phyloP scores from a whole-genome alignment of 495 filamentous ascomycete genomes.

The Zalerion maritima region DNA sequence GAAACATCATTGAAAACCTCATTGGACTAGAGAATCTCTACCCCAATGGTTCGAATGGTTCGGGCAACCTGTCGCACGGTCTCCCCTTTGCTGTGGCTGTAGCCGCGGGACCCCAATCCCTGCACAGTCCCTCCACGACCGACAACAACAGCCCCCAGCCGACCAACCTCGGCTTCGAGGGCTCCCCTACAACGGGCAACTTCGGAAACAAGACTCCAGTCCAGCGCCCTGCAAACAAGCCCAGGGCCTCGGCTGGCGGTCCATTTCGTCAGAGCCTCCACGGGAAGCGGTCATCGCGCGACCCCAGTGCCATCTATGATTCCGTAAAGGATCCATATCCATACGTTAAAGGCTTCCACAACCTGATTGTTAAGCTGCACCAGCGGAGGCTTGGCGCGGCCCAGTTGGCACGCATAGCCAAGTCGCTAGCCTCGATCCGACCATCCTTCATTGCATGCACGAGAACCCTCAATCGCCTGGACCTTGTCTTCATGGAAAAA shows the following conservation, averaged over 20 bases:
- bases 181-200: constrained; percentile 27
- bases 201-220: constrained; percentile 19
- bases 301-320: constrained; percentile 76
- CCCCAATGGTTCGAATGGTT: constrained; percentile 18
- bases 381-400: constrained; percentile 57
- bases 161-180: constrained; percentile 28
- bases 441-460: constrained; percentile 86
- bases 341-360: constrained; percentile 82
- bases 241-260: constrained; percentile 27
- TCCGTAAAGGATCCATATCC: constrained; percentile 79
- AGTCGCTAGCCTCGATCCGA: constrained; percentile 74
- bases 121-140: constrained; percentile 35
- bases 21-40: constrained; percentile 28
- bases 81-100: constrained; percentile 36
- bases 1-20: constrained; percentile 23
- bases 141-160: constrained; percentile 33
- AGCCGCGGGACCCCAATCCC: constrained; percentile 23
- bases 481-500: constrained; percentile 95
- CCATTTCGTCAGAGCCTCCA: constrained; percentile 34
- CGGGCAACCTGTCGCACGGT: constrained; percentile 34
- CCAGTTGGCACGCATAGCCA: constrained; percentile 64
- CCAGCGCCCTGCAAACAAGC: constrained; percentile 21
- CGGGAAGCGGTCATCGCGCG: constrained; percentile 38
- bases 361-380: constrained; percentile 66
- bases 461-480: constrained; percentile 64